Evolutionary conservation across 331 rosid species (phyloP), one percentile per base, ranked within the genome.

Genomic region (Prunus yedoensis): DNA sequence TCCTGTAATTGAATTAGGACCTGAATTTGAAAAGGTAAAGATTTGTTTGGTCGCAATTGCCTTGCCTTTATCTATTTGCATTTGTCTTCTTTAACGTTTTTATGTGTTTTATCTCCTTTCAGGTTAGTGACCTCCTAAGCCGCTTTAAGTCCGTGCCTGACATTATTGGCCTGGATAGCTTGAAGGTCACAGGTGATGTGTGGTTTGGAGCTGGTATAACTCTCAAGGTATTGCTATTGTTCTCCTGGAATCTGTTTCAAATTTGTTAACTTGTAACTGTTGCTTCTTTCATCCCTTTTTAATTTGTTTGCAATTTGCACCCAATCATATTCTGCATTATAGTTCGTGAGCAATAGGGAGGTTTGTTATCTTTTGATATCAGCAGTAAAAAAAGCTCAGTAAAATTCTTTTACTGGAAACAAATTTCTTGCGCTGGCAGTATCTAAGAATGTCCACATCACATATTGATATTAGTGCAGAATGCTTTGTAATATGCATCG

Each of bases 1-100:
- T 84, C 97, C 97, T 61, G 71, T 74, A n/a, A 85, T 91, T 75
- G 84, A 80, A 76, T 80, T 91, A 82, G 95, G 97, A 45, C 90
- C 91, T 25, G 93, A 89, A 80, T 89, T 89, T 85, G 91, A 81
- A 70, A 89, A 82, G 95, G 97, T 91, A 63, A 52, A 62, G 18
- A 10, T 43, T 18, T 59, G 17, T 59, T 45, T 45, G 3, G 43
- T 10, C 17, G 1, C 30, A 45, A 18, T 58, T 25, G n/a, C 30
- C 11, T 15, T 73, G 18, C 17, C 15, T 18, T 57, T 21, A 67
- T 71, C 46, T 68, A 30, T 47, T 20, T 18, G 8, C 41, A 35
- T 41, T 16, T 74, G 27, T 81, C 43, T 60, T 74, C 32, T 8
- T 51, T 71, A 43, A 32, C 45, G 12, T 16, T 38, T 43, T 21